phyloP scores from a whole-genome alignment of 306 rosid species.

The Pyrus pyrifolia region DNA sequence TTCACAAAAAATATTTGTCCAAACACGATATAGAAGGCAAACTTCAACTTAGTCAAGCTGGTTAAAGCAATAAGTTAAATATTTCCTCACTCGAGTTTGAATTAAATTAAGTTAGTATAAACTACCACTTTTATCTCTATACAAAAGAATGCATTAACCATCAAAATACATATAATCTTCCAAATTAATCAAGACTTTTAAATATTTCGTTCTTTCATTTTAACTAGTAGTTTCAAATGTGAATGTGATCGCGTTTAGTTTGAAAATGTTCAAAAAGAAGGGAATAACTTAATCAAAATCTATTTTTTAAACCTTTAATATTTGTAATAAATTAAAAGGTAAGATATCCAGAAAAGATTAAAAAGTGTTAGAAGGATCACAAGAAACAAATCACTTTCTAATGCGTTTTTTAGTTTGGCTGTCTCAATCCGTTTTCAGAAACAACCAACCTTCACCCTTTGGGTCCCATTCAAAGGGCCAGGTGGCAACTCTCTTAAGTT shows the following conservation, averaged over 20 bases:
- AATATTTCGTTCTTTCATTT: neutral
- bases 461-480: slow-evolving; percentile 10
- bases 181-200: neutral
- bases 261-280: neutral
- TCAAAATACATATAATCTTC: too few relatives aligned
- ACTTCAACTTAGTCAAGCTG: too few relatives aligned
- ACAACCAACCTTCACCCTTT: neutral
- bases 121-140: neutral
- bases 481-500: slow-evolving; percentile 9
- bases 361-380: neutral
- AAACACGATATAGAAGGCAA: too few relatives aligned
- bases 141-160: neutral
- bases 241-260: neutral
- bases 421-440: slow-evolving; percentile 23
- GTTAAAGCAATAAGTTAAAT: too few relatives aligned
- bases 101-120: too few relatives aligned
- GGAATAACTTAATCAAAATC: too few relatives aligned
- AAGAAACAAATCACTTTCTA: neutral
- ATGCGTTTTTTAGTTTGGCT: neutral
- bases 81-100: too few relatives aligned
- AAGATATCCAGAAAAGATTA: neutral
- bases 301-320: neutral
- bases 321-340: neutral
- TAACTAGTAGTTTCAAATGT: neutral
- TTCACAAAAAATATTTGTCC: too few relatives aligned